Base-by-base conservation (phyloP, 2,329 filamentous ascomycete genomes). In the Mycosphaerella sp. region DNA sequence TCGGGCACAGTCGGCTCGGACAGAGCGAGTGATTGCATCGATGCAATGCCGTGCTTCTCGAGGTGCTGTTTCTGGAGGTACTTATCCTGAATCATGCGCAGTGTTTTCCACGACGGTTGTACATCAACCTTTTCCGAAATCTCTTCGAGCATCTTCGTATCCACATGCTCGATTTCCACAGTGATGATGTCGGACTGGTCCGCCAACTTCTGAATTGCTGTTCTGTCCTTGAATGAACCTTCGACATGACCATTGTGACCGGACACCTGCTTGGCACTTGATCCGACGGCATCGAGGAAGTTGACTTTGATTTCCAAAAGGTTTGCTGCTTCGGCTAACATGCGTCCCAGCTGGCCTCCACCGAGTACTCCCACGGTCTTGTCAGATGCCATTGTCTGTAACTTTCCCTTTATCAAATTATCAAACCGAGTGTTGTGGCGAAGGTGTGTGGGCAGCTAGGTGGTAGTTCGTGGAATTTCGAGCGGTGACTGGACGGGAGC, bases 141-240 rank as follows among this genome's bases (percentile, higher is more conserved):
- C 67, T 95, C 87, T 72, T 95, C 89, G 4, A 96, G 80, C 23
- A 93, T 85, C 50, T 89, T 78, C n/a, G 89, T 93, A 70, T 96
- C 83, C 55, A 96, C 86, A 72, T 96, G 92, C 76, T 97, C 92
- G 60, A 95, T 96, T 72, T 97, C 92, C 11, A 95, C 88, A 0
- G 90, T 96, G 57, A 96, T 76, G 12, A 95, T 82, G 68, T 95
- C 88, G 64, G 84, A 89, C 34, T 78, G 74, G 39, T 80, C 74
- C 2, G 92, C 90, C n/a, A 97, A 78, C 69, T 89, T 79, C 42
- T 84, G 82, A 60, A 97, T 90, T 60, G 87, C 85, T 34, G 81
- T 80, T 0, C 85, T 76, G 62, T 95, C 86, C 69, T 89, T 91
- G 79, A 95, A 96, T 0, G 90, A 95, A 54, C 91, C 92, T 14